Percentiles rank a stretch among this genome's conserved stretches.
phyloP scores from a whole-genome alignment of 768 basidiomycete genomes.

The Lactarius pseudohatsudake region DNA sequence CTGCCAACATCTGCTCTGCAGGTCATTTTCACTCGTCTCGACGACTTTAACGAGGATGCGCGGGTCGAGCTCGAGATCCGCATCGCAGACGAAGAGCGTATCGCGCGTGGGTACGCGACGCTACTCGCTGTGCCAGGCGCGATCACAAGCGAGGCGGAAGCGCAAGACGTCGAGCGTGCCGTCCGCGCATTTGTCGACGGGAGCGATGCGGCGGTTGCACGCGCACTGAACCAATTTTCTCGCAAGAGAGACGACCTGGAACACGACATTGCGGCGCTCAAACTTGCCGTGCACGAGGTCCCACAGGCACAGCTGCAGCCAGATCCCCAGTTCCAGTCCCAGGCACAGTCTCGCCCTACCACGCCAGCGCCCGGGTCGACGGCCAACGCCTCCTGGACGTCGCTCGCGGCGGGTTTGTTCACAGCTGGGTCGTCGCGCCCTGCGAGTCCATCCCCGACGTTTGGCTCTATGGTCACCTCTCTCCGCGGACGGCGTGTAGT shows the following conservation, averaged over 20 bases:
- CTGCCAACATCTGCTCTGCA: constrained; percentile 40
- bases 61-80: constrained; percentile 83
- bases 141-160: constrained; percentile 32
- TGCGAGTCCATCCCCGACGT: constrained; percentile 52
- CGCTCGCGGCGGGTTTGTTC: constrained; percentile 62
- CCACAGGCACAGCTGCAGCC: background rate
- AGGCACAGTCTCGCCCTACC: background rate
- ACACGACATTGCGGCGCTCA: constrained; percentile 73
- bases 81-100: constrained; percentile 66
- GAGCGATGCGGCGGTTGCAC: constrained; percentile 46
- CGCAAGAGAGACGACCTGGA: constrained; percentile 70
- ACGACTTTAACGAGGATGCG: constrained; percentile 75
- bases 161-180: constrained; percentile 46
- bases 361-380: constrained; percentile 25
- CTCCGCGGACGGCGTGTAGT: constrained; percentile 54
- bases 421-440: constrained; percentile 38
- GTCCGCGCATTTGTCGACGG: constrained; percentile 60
- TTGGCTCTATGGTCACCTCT: constrained; percentile 69
- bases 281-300: constrained; percentile 54
- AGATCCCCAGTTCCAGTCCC: background rate
- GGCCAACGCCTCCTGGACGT: constrained; percentile 36
- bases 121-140: constrained; percentile 62
- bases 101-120: constrained; percentile 64
- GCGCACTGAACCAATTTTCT: constrained; percentile 48
- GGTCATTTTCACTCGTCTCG: constrained; percentile 58